Base-by-base conservation (phyloP, 139 green algal species). In the Chlamydomonas sphaeroides region DNA sequence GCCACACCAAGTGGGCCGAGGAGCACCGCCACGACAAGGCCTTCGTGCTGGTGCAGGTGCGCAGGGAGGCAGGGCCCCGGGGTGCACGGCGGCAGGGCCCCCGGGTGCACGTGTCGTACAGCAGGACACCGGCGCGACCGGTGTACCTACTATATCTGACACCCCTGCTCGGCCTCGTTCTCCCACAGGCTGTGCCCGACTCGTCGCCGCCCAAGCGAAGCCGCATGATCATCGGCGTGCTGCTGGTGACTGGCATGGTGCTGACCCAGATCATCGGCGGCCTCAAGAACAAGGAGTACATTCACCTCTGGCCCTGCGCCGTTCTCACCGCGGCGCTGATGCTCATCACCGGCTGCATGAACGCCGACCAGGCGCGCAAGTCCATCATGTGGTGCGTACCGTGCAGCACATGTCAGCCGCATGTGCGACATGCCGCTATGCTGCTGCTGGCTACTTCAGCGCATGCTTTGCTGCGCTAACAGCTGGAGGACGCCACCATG, bases 261-360 rank as follows among this genome's bases (percentile, higher is more conserved):
- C 76, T 78, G 8, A 88, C 84, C 26, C 85, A 84, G 85, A 81
- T 88, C 49, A 11, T 85, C 11, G 84, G 61, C 21, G 84, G 84
- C n/a, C 68, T 82, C 21, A 85, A 78, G 36, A 51, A 65, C 48
- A 49, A 83, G 25, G 79, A 87, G 51, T 87, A 88, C 68, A 76
- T 90, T 57, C 76, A 91, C 76, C 77, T 94, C 38, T 90, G 89
- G 84, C 82, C 91, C 0, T 75, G 68, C 4, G 86, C 91, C 17
- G 83, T 91, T 20, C 73, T 96, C 10, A 89, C 86, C 3, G 90
- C 88, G 1, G 89, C 65, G 14, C 61, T 90, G 53, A 94, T 96
- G 93, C 79, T 96, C 28, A 33, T 91, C 32, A 92, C 88, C 8
- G 89, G 93, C 32, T 96, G 91, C 85, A 80, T 93, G 81, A 89